phyloP scores from a whole-genome alignment of 352 stramenopile species.

The Phytophthora chlamydospora region DNA sequence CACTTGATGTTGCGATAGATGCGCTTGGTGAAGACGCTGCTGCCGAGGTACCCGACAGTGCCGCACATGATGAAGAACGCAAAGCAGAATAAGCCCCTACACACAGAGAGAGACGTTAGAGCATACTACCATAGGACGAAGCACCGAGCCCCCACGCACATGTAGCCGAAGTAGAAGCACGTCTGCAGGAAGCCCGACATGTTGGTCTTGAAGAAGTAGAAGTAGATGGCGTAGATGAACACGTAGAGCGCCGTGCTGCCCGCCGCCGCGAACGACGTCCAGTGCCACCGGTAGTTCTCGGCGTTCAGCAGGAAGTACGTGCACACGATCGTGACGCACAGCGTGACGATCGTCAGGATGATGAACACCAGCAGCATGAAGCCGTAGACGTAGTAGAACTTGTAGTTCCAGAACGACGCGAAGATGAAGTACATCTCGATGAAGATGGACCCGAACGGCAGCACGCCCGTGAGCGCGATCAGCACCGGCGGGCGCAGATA shows the following conservation, averaged over 20 bases:
- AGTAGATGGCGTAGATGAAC: slow-evolving; percentile 99
- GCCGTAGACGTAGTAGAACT: slow-evolving; percentile 99
- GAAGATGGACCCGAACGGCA: slow-evolving; percentile 99
- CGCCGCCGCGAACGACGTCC: slow-evolving; percentile 96
- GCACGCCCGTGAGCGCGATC: slow-evolving; percentile 95
- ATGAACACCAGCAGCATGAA: slow-evolving; percentile 98
- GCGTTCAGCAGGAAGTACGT: slow-evolving; percentile 99
- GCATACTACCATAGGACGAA: background rate
- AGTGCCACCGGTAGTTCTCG: slow-evolving; percentile 99
- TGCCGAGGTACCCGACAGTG: slow-evolving; percentile 91
- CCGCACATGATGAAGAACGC: slow-evolving; percentile 94
- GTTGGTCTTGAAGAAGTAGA: slow-evolving; percentile 99
- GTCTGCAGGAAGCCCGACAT: slow-evolving; percentile 99
- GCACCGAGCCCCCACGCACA: slow-evolving; percentile 60
- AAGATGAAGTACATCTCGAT: slow-evolving; percentile 99
- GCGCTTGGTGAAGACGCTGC: slow-evolving; percentile 93
- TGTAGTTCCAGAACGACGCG: slow-evolving; percentile 99
- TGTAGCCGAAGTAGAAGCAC: slow-evolving; percentile 99
- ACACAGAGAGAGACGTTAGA: slow-evolving; percentile 17
- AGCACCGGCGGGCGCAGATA: slow-evolving; percentile 88
- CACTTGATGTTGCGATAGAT: slow-evolving; percentile 97
- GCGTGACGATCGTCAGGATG: slow-evolving; percentile 97
- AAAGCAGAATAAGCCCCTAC: slow-evolving; percentile 91
- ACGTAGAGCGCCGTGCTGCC: slow-evolving; percentile 96
- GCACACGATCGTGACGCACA: slow-evolving; percentile 98